A percentile compares a stretch with the other conserved stretches of the same genome.
phyloP scores from a whole-genome alignment of 345 rosid species.

The Cardamine resedifolia region DNA sequence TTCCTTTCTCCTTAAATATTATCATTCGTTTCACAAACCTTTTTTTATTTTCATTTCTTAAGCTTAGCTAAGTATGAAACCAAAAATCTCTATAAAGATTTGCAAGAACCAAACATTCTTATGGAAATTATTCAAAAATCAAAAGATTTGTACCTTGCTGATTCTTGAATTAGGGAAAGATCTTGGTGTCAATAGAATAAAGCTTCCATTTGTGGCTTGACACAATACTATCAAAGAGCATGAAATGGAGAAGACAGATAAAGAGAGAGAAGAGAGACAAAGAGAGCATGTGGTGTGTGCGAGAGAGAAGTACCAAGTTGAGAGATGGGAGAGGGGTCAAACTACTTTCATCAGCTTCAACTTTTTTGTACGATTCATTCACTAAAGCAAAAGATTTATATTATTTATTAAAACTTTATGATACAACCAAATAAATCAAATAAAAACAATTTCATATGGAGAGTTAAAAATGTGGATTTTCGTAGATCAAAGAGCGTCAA shows the following conservation, averaged over 20 bases:
- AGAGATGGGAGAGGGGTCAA: slow-evolving; percentile 23
- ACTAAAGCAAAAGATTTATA: background rate
- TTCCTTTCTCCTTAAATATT: background rate
- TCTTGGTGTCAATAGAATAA: slow-evolving; percentile 23
- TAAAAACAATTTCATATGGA: background rate
- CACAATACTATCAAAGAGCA: slow-evolving; percentile 3
- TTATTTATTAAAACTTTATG: background rate
- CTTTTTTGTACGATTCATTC: slow-evolving; percentile 28
- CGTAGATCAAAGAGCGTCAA: slow-evolving; percentile 7
- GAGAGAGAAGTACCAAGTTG: slow-evolving; percentile 28
- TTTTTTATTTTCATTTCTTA: background rate
- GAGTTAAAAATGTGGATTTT: slow-evolving; percentile 17
- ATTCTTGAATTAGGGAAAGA: slow-evolving; percentile 19
- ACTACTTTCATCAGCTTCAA: slow-evolving; percentile 27
- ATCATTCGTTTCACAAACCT: background rate
- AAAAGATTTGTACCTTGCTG: slow-evolving; percentile 16
- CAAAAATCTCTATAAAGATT: background rate
- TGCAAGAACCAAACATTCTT: slow-evolving; percentile 14
- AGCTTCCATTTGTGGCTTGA: slow-evolving; percentile 20
- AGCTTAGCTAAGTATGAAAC: background rate
- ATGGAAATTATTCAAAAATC: background rate
- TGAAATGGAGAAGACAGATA: slow-evolving; percentile 1
- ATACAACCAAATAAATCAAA: background rate
- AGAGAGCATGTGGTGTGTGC: slow-evolving; percentile 21
- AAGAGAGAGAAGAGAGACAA: background rate